Conservation (phyloP, 192 early-diverging fungal genomes). For the Jimgerdemannia flammicorona region DNA sequence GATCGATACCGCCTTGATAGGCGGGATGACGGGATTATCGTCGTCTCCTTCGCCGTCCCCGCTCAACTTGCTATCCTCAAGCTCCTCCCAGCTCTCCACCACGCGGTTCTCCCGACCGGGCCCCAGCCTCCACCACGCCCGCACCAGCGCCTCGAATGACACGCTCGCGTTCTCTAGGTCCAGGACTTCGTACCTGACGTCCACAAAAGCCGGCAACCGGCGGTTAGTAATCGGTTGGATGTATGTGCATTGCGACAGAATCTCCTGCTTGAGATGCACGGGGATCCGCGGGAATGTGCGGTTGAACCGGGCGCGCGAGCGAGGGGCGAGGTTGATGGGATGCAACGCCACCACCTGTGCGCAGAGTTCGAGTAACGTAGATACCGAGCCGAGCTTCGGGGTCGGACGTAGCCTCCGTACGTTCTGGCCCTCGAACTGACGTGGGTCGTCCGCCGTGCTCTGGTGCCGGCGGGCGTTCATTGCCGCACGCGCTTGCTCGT, state of each 20-base stretch:
- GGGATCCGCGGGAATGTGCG: not conserved
- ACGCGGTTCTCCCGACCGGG: not conserved
- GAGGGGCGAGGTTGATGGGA: not conserved
- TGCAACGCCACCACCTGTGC: not conserved
- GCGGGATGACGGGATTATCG: not conserved
- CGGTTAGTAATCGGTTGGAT: not conserved
- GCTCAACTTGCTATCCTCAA: not conserved
- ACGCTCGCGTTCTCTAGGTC: not conserved
- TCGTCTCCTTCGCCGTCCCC: not conserved
- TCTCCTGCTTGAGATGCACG: not conserved
- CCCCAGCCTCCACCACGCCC: not conserved
- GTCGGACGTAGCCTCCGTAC: not conserved
- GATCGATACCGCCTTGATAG: not conserved
- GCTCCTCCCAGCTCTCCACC: conserved; percentile 11
- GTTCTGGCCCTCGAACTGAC: not conserved
- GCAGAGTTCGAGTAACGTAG: not conserved
- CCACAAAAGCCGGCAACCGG: not conserved
- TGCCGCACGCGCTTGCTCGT: conserved; percentile 11
- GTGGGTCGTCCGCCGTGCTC: not conserved
- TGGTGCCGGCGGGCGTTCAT: not conserved
- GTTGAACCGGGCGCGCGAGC: not conserved
- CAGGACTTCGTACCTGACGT: not conserved
- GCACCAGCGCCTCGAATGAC: not conserved
- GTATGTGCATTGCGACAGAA: not conserved
- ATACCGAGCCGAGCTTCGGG: not conserved